phyloP scores from a whole-genome alignment of 2,329 filamentous ascomycete genomes.

The Fusarium piperis region DNA sequence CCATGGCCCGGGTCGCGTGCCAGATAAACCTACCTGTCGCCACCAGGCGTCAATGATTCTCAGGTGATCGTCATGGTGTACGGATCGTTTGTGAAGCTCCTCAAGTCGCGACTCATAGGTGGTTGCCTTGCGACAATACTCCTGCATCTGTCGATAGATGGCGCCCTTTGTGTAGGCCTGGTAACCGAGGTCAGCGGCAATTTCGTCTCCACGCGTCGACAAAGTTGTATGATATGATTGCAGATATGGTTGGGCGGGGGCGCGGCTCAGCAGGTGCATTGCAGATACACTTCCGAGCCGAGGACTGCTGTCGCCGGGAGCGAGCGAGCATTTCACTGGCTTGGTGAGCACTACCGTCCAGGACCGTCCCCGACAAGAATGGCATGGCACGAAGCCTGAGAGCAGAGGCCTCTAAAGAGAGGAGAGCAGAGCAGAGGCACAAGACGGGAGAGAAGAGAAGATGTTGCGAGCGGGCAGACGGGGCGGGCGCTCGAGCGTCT shows the following conservation, averaged over 20 bases:
- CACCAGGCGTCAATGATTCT: constrained; percentile 94
- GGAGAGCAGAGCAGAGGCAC: constrained; percentile 9
- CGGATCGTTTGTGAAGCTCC: constrained; percentile 79
- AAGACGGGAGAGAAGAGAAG: constrained; percentile 5
- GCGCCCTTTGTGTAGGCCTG: constrained; percentile 78
- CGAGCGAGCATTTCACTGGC: constrained; percentile 49
- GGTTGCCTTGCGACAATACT: constrained; percentile 91
- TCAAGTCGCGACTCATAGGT: constrained; percentile 83
- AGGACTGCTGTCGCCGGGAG: constrained; percentile 44
- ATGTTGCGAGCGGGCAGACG: constrained; percentile 12
- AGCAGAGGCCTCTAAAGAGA: constrained; percentile 16
- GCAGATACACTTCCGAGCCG: constrained; percentile 40
- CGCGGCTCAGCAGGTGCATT: constrained; percentile 34
- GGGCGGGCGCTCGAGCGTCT: constrained; percentile 22
- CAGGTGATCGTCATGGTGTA: constrained; percentile 91
- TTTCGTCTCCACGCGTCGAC: constrained; percentile 29
- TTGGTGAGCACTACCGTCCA: constrained; percentile 49
- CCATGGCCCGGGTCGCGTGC: not conserved
- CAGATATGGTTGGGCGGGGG: constrained; percentile 27
- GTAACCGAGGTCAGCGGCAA: constrained; percentile 40
- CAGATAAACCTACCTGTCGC: constrained; percentile 74
- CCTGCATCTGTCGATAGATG: constrained; percentile 96
- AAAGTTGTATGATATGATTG: constrained; percentile 32
- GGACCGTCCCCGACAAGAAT: constrained; percentile 43
- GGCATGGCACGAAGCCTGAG: constrained; percentile 39